Evolutionary conservation across 2,329 filamentous ascomycete genomes (phyloP).

Genomic region (Exophiala sp.): DNA sequence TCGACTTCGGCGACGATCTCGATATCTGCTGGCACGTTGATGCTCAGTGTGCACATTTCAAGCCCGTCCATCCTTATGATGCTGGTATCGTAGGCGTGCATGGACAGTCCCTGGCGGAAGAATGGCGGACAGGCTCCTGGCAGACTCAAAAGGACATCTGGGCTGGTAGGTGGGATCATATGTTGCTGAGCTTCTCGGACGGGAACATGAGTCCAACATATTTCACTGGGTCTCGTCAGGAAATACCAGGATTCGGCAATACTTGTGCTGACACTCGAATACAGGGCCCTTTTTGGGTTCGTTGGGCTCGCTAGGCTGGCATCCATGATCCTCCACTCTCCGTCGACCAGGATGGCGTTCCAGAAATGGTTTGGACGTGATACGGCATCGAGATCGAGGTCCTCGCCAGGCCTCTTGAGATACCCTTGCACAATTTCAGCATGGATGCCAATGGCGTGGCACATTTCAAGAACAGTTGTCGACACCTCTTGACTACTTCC

Average conservation of each 20-base stretch:
- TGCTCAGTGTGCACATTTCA: slow-evolving; percentile 84
- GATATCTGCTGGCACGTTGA: slow-evolving; percentile 81
- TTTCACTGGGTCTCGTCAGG: slow-evolving; percentile 76
- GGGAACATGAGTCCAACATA: slow-evolving; percentile 94
- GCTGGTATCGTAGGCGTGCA: slow-evolving; percentile 88
- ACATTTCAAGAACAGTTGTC: slow-evolving; percentile 85
- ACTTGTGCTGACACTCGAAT: slow-evolving; percentile 64
- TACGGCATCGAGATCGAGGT: slow-evolving; percentile 70
- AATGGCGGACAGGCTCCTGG: slow-evolving; percentile 81
- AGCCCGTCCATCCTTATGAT: slow-evolving; percentile 79
- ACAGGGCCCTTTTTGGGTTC: slow-evolving; percentile 70
- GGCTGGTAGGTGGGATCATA: slow-evolving; percentile 78
- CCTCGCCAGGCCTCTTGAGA: slow-evolving; percentile 81
- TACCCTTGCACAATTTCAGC: slow-evolving; percentile 85
- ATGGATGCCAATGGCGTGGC: slow-evolving; percentile 76
- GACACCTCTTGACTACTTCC: slow-evolving; percentile 88
- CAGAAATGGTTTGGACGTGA: slow-evolving; percentile 95
- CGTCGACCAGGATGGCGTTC: slow-evolving; percentile 89
- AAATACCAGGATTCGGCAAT: slow-evolving; percentile 89
- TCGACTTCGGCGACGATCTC: slow-evolving; percentile 92
- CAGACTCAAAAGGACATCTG: slow-evolving; percentile 77
- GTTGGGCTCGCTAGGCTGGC: slow-evolving; percentile 87
- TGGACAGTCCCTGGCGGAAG: slow-evolving; percentile 73
- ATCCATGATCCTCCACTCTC: slow-evolving; percentile 95
- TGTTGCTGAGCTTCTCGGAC: slow-evolving; percentile 85